Conservation (phyloP, 495 filamentous ascomycete genomes). For the Lasiosphaeris hirsuta region DNA sequence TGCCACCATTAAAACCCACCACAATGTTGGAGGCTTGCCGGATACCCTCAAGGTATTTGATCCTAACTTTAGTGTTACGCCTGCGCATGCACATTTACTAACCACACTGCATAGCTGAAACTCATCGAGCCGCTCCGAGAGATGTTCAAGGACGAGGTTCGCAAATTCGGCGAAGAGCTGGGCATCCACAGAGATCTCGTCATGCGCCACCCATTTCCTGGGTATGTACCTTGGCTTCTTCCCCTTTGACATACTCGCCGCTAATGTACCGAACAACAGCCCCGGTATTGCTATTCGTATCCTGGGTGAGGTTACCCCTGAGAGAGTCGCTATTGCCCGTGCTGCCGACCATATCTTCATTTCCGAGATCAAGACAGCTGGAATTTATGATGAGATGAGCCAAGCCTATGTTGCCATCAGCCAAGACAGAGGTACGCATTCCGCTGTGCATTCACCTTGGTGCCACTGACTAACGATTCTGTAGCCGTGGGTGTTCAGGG, state of each 20-base stretch:
- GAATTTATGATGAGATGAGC: constrained; percentile 66
- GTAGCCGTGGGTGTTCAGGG: constrained; percentile 36
- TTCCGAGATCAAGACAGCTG: constrained; percentile 75
- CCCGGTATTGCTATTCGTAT: constrained; percentile 89
- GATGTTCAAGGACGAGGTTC: constrained; percentile 82
- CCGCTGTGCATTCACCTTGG: constrained; percentile 38
- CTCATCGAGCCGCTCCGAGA: constrained; percentile 72
- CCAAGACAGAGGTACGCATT: constrained; percentile 66
- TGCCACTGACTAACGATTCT: neutral
- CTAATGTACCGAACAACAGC: constrained; percentile 30
- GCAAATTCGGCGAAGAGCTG: constrained; percentile 72
- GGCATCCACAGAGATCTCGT: constrained; percentile 75
- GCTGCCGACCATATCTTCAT: constrained; percentile 90
- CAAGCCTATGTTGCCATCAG: constrained; percentile 75
- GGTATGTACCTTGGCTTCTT: constrained; percentile 1
- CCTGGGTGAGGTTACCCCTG: constrained; percentile 79
- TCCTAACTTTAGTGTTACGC: neutral
- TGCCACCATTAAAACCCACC: constrained; percentile 46
- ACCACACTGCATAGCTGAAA: constrained; percentile 28
- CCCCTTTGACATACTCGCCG: constrained; percentile 11
- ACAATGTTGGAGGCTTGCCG: constrained; percentile 77
- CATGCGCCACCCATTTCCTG: constrained; percentile 79
- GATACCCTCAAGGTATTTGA: constrained; percentile 15
- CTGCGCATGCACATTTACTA: constrained; percentile 15
- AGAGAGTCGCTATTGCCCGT: constrained; percentile 75